Evolutionary conservation across 1,284 basidiomycete genomes (phyloP).

Genomic region (Puccinia hordei): DNA sequence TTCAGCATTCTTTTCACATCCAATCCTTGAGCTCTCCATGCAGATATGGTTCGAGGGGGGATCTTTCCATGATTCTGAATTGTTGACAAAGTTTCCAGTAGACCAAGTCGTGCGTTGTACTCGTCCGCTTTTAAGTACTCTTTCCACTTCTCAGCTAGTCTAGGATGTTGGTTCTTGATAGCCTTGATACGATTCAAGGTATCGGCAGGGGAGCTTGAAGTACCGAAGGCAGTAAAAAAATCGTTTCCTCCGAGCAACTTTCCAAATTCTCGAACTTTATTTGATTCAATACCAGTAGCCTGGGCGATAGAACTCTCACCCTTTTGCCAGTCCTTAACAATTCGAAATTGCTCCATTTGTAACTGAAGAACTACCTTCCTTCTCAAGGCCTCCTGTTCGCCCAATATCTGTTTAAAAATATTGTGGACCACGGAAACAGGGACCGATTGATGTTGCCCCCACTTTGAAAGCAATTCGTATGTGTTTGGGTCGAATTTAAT

Average conservation of each 20-base stretch:
- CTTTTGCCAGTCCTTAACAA: background rate
- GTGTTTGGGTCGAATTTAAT: background rate
- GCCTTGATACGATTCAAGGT: background rate
- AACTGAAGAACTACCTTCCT: background rate
- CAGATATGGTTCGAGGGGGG: background rate
- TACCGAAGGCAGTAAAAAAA: background rate
- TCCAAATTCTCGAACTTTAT: background rate
- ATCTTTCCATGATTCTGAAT: background rate
- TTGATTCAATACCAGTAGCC: background rate
- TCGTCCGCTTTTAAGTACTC: background rate
- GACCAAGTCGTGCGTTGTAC: background rate
- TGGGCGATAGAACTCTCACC: background rate
- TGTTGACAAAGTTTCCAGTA: background rate
- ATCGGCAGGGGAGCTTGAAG: no score
- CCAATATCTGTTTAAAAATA: background rate
- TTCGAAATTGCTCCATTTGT: background rate
- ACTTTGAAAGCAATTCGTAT: background rate
- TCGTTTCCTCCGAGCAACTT: background rate
- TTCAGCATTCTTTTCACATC: background rate
- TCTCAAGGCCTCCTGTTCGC: background rate
- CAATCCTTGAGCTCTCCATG: constrained; percentile 12
- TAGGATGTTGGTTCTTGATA: background rate
- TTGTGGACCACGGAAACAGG: background rate
- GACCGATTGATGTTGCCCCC: background rate
- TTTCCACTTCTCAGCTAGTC: background rate